phyloP scores from a whole-genome alignment of 2,329 filamentous ascomycete genomes.

The Penicillium sp. region DNA sequence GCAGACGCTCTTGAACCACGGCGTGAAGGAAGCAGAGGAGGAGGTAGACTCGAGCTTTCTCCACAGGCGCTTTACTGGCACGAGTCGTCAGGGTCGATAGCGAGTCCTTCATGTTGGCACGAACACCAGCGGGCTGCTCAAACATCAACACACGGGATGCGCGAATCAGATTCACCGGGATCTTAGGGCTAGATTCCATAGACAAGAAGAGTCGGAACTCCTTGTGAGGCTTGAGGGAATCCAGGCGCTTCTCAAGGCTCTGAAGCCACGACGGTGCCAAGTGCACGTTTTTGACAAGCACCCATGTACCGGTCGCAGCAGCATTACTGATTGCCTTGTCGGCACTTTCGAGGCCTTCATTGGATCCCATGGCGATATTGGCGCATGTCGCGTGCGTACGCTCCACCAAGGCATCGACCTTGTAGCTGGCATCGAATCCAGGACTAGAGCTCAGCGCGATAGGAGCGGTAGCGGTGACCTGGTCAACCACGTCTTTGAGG shows the following conservation, averaged over 20 bases:
- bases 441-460: constrained; percentile 90
- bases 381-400: constrained; percentile 75
- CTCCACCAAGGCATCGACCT: constrained; percentile 92
- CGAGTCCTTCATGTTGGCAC: constrained; percentile 98
- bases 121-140: constrained; percentile 92
- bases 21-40: constrained; percentile 92
- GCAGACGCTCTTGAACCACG: constrained; percentile 86
- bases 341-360: constrained; percentile 83
- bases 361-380: constrained; percentile 98
- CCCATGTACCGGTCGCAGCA: constrained; percentile 88
- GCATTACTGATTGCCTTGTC: constrained; percentile 94
- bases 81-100: constrained; percentile 73
- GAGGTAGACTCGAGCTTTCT: constrained; percentile 83
- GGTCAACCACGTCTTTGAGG: constrained; percentile 73
- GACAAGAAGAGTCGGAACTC: constrained; percentile 95
- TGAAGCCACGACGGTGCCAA: constrained; percentile 93
- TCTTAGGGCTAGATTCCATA: constrained; percentile 96
- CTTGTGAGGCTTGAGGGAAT: constrained; percentile 85
- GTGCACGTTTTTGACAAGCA: constrained; percentile 98
- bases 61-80: constrained; percentile 75
- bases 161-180: constrained; percentile 89
- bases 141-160: constrained; percentile 95
- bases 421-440: constrained; percentile 97
- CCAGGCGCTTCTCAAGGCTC: constrained; percentile 93
- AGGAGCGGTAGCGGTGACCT: constrained; percentile 77